A percentile compares a stretch with the other conserved stretches of the same genome.
Conservation (phyloP, 2,329 filamentous ascomycete genomes). For the Botrytis deweyae region DNA sequence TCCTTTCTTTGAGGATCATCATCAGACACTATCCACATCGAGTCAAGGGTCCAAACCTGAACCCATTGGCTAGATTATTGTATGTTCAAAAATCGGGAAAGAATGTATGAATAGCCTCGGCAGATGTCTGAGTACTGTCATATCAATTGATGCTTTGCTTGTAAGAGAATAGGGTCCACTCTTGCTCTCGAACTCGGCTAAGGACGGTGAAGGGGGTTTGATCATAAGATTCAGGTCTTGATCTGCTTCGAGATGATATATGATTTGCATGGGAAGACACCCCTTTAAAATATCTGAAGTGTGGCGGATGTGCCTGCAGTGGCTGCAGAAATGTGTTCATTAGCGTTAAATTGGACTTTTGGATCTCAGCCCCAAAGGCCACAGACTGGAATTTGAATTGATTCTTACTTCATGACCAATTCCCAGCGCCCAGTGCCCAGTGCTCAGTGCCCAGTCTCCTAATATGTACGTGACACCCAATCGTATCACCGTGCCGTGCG, state of each 20-base stretch:
- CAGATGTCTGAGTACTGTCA: background rate
- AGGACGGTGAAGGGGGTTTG: constrained; percentile 16
- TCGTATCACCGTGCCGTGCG: background rate
- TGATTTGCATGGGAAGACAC: background rate
- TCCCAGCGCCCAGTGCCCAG: background rate
- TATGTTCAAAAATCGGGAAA: background rate
- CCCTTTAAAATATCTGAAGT: background rate
- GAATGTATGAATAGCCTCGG: background rate
- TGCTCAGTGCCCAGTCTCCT: background rate
- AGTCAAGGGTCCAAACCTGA: background rate
- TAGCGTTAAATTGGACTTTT: background rate
- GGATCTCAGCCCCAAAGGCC: background rate
- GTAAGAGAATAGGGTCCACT: background rate
- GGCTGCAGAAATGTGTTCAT: constrained; percentile 2
- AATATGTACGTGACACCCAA: background rate
- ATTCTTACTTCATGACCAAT: background rate
- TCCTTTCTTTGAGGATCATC: background rate
- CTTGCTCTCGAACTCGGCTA: constrained; percentile 1
- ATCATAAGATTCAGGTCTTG: constrained; percentile 4
- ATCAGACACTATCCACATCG: constrained; percentile 12
- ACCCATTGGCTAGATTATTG: constrained; percentile 1
- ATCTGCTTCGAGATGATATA: constrained; percentile 13
- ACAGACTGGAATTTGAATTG: background rate
- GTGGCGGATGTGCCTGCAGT: background rate
- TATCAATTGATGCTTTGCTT: background rate